A percentile compares a stretch with the other conserved stretches of the same genome.
phyloP scores from a whole-genome alignment of 148 eudicot species.

The Vaccinium corymbosum region DNA sequence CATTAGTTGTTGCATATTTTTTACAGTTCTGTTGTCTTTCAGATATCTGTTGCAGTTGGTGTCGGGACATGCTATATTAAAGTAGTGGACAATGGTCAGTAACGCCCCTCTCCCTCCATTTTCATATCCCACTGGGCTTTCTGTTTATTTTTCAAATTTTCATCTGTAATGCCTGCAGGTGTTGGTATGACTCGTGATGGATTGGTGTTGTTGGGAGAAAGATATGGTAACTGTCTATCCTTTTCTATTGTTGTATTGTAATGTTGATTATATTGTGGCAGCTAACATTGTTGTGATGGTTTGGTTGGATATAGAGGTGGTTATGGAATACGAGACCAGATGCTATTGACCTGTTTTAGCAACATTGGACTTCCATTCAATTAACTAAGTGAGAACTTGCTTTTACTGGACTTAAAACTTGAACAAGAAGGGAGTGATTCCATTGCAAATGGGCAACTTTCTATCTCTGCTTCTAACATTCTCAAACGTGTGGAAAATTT shows the following conservation, averaged over 20 bases:
- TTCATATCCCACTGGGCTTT: neutral
- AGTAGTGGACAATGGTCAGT: slow-evolving; percentile 87
- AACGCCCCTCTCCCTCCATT: neutral
- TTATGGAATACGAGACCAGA: neutral
- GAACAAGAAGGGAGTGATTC: neutral
- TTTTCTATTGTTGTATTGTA: neutral
- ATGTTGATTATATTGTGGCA: slow-evolving; percentile 4
- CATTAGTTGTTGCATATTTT: neutral
- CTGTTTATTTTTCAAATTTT: slow-evolving; percentile 10
- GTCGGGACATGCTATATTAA: slow-evolving; percentile 67
- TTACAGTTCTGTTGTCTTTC: slow-evolving; percentile 20
- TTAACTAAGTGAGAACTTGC: neutral
- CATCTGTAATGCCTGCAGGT: slow-evolving; percentile 46
- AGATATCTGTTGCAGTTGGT: slow-evolving; percentile 70
- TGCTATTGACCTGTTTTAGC: too few species aligned
- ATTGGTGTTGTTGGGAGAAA: slow-evolving; percentile 74
- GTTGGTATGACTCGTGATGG: slow-evolving; percentile 86
- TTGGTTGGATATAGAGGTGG: neutral
- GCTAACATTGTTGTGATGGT: slow-evolving; percentile 6
- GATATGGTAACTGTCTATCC: slow-evolving; percentile 57
- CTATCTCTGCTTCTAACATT: neutral
- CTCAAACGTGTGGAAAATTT: neutral
- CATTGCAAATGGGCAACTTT: neutral
- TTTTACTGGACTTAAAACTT: neutral
- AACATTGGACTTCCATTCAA: neutral